A percentile compares a stretch with the other conserved stretches of the same genome.
Evolutionary conservation across 2,329 filamentous ascomycete genomes (phyloP).

Genomic region (Periglandula ipomoeae): DNA sequence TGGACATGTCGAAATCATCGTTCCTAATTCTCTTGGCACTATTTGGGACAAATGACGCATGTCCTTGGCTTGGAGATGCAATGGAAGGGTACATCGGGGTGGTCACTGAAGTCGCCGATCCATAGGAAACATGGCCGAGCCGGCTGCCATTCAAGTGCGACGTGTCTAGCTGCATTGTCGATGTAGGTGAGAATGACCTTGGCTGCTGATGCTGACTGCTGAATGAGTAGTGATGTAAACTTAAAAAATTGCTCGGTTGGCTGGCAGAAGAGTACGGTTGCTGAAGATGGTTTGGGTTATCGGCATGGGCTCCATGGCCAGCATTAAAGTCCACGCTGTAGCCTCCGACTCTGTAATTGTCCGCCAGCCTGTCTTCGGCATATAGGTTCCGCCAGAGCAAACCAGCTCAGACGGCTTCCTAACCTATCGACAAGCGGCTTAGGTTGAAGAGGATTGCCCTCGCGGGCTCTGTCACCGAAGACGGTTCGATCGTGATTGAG

Average conservation of each 20-base stretch:
- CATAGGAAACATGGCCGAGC: conserved; percentile 45
- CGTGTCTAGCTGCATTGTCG: conserved; percentile 43
- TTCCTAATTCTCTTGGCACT: conserved; percentile 45
- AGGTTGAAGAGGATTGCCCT: conserved; percentile 40
- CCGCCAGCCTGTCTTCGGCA: conserved; percentile 62
- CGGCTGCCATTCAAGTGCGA: conserved; percentile 43
- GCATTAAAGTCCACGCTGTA: conserved; percentile 66
- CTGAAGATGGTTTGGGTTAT: conserved; percentile 54
- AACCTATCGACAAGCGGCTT: conserved; percentile 52
- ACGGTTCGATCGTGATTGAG: conserved; percentile 6
- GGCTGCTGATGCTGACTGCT: conserved; percentile 18
- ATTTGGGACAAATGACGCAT: conserved; percentile 20
- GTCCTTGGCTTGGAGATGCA: conserved; percentile 28
- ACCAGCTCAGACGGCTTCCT: conserved; percentile 64
- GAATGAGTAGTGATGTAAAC: conserved; percentile 8
- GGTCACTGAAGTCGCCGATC: conserved; percentile 37
- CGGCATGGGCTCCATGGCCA: conserved; percentile 54
- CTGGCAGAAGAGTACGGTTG: conserved; percentile 49
- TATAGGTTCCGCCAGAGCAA: conserved; percentile 72
- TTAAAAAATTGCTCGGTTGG: conserved; percentile 18
- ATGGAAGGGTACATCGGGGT: conserved; percentile 44
- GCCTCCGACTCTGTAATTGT: conserved; percentile 64
- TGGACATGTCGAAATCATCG: conserved; percentile 50
- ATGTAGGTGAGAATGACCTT: conserved; percentile 31
- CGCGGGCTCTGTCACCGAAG: conserved; percentile 37